Evolutionary conservation across 2,329 filamentous ascomycete species (phyloP).

Genomic region (Clathrospora elynae): DNA sequence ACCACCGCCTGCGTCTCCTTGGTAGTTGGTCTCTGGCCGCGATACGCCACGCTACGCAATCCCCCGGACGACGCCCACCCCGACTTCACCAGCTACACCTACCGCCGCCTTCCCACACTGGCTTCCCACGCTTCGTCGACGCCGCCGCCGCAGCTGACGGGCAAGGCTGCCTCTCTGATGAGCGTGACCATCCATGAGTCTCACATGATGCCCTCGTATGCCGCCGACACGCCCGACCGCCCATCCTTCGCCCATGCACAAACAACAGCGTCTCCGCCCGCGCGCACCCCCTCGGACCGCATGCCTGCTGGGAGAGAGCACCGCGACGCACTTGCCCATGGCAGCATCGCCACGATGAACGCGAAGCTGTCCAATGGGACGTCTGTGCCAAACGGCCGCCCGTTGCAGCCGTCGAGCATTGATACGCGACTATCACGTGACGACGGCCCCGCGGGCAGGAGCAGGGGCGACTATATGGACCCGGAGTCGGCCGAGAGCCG

Average conservation of each 20-base stretch:
- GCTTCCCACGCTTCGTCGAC: constrained; percentile 35
- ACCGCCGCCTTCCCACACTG: constrained; percentile 24
- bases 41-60: constrained; percentile 14
- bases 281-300: constrained; percentile 37
- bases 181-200: constrained; percentile 43
- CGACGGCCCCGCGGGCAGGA: constrained; percentile 26
- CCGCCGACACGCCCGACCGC: constrained; percentile 52
- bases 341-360: constrained; percentile 37
- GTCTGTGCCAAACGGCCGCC: constrained; percentile 45
- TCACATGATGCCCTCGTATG: constrained; percentile 58
- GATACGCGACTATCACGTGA: constrained; percentile 48
- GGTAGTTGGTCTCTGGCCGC: constrained; percentile 9
- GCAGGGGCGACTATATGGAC: constrained; percentile 25
- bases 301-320: constrained; percentile 26
- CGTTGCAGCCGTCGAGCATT: constrained; percentile 39
- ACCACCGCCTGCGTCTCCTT: constrained; percentile 3
- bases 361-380: constrained; percentile 41
- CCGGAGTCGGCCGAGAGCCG: constrained; percentile 29
- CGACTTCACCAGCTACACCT: constrained; percentile 19
- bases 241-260: constrained; percentile 37
- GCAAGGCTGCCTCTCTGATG: constrained; percentile 38
- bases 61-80: constrained; percentile 15
- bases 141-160: constrained; percentile 33
- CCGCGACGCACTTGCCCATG: constrained; percentile 37
- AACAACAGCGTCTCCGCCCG: constrained; percentile 40